phyloP scores from a whole-genome alignment of 306 rosid genomes.

The Cucumis hystrix region DNA sequence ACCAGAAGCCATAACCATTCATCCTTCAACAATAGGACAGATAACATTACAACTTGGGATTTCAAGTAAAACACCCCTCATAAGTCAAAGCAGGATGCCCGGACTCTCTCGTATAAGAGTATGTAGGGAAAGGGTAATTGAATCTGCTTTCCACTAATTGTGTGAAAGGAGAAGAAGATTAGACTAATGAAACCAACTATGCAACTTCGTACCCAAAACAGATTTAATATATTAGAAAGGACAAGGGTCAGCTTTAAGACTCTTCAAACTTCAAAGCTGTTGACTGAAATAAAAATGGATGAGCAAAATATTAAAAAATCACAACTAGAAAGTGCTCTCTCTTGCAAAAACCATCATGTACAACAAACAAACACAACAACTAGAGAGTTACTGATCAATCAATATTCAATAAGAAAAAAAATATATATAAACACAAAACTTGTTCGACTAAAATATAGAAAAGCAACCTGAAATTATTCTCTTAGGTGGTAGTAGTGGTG shows the following conservation, averaged over 20 bases:
- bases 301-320: background rate
- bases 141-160: background rate
- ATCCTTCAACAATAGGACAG: background rate
- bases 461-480: slow-evolving; percentile 73
- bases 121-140: background rate
- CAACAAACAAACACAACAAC: background rate
- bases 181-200: background rate
- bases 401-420: background rate
- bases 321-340: background rate
- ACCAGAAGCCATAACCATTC: background rate
- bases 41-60: background rate
- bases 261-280: background rate
- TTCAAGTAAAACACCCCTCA: background rate
- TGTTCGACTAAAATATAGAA: background rate
- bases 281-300: background rate
- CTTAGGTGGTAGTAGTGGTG: slow-evolving; percentile 97
- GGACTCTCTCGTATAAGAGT: background rate
- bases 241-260: background rate
- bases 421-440: background rate
- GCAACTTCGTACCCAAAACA: background rate
- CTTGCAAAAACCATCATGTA: background rate
- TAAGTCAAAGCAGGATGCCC: background rate
- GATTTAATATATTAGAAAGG: background rate
- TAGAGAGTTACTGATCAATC: background rate
- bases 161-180: background rate